These are phyloP conservation scores for Neonectria ditissima DNA, from an alignment of 2,329 filamentous ascomycete species.

Conservation along the genomic window DNA sequence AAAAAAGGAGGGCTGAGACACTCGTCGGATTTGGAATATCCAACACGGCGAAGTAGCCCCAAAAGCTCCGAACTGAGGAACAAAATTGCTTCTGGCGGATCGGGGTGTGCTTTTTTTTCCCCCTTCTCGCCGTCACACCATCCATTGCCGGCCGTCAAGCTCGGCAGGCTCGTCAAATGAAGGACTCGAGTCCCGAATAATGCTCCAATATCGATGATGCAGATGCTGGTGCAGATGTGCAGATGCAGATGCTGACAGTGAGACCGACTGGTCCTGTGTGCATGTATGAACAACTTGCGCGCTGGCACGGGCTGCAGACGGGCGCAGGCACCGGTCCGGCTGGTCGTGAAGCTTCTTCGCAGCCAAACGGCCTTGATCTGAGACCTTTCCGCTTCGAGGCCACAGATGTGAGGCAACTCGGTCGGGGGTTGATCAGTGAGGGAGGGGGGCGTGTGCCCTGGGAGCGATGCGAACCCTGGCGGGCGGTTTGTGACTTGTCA, in stretches of 20 bases:
- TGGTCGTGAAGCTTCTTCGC: slow-evolving; percentile 22
- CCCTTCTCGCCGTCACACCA: background rate
- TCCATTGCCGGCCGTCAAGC: slow-evolving; percentile 11
- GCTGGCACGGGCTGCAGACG: slow-evolving; percentile 27
- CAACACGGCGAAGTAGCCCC: slow-evolving; percentile 14
- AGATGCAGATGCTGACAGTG: slow-evolving; percentile 9
- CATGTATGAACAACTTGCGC: slow-evolving; percentile 19
- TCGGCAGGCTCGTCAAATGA: slow-evolving; percentile 24
- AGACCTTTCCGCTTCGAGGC: slow-evolving; percentile 10
- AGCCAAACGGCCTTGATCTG: slow-evolving; percentile 11
- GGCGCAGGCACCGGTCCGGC: slow-evolving; percentile 16
- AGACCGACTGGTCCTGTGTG: slow-evolving; percentile 12
- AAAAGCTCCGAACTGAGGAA: background rate
- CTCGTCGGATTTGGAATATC: slow-evolving; percentile 16
- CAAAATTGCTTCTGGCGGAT: slow-evolving; percentile 7
- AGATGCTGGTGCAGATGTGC: background rate
- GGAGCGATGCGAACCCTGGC: slow-evolving; percentile 39
- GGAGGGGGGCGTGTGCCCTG: background rate
- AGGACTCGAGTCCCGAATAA: slow-evolving; percentile 6
- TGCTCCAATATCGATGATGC: slow-evolving; percentile 1
- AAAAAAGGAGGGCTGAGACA: slow-evolving; percentile 8
- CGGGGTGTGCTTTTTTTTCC: background rate
- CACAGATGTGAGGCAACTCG: slow-evolving; percentile 10
- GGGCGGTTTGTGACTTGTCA: slow-evolving; percentile 46
- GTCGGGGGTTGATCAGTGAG: slow-evolving; percentile 17